Conservation (phyloP, 768 basidiomycete genomes). For the Boletus fagicola region DNA sequence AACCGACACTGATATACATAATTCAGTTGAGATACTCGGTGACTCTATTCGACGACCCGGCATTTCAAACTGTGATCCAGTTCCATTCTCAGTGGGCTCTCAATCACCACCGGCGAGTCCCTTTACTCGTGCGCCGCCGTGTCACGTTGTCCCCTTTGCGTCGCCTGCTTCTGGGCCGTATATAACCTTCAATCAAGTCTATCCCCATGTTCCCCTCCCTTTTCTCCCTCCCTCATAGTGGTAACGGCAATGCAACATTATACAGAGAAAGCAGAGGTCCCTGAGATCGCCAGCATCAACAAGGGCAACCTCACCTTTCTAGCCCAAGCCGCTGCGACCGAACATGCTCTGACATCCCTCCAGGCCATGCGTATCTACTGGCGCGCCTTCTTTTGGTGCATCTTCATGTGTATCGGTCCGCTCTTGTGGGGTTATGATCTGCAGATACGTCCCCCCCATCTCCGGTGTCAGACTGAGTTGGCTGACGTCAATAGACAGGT, state of each 20-base stretch:
- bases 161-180: neutral
- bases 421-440: conserved; percentile 28
- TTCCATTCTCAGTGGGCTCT: neutral
- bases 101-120: too few species aligned
- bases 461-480: neutral
- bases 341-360: conserved; percentile 20
- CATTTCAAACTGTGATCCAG: neutral
- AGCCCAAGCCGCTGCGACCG: conserved; percentile 21
- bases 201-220: neutral
- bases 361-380: conserved; percentile 25
- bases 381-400: conserved; percentile 26
- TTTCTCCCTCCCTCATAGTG: neutral
- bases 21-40: too few species aligned
- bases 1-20: too few species aligned
- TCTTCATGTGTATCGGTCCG: conserved; percentile 24
- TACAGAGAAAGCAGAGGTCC: conserved; percentile 10
- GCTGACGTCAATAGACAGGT: conserved; percentile 8
- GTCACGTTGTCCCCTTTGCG: neutral
- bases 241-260: neutral
- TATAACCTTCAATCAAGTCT: neutral
- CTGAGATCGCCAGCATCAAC: conserved; percentile 7
- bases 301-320: conserved; percentile 20
- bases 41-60: too few species aligned
- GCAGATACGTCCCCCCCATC: conserved; percentile 15
- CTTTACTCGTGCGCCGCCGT: too few species aligned